Conservation (phyloP, 176 grass and related monocot species). For the Oryza rufipogon region DNA sequence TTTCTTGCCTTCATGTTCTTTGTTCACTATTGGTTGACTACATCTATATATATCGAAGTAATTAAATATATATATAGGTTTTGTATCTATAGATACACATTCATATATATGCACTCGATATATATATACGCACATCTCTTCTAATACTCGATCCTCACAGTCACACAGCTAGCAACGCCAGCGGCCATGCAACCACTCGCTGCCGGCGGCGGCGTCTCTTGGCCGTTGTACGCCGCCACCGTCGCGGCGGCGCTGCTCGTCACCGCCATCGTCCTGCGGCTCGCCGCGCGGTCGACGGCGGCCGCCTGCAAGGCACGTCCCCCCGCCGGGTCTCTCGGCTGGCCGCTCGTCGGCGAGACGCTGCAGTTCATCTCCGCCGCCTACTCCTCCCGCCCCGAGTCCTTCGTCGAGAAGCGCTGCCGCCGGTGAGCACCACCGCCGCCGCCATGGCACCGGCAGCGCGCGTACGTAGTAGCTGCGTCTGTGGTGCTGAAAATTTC, state of each 20-base stretch:
- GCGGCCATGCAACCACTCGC: not conserved
- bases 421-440: slow-evolving; percentile 41
- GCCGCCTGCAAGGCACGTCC: not conserved
- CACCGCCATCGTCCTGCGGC: slow-evolving; percentile 23
- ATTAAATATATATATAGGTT: too few species aligned
- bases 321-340: slow-evolving; percentile 62
- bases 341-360: slow-evolving; percentile 80
- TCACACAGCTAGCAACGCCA: not conserved
- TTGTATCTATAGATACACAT: not conserved
- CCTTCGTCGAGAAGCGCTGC: slow-evolving; percentile 76
- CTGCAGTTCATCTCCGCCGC: slow-evolving; percentile 71
- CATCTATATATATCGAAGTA: too few species aligned
- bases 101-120: not conserved
- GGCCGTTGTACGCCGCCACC: slow-evolving; percentile 15
- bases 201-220: not conserved
- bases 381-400: slow-evolving; percentile 59
- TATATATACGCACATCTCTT: too few species aligned
- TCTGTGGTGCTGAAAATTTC: too few species aligned
- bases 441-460: not conserved
- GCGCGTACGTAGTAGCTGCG: too few species aligned
- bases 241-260: slow-evolving; percentile 25
- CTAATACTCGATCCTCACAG: not conserved
- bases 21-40: not conserved
- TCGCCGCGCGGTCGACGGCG: not conserved
- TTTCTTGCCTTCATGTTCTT: not conserved